These are phyloP conservation scores for Globisporangium irregulare DNA, from an alignment of 352 stramenopile species.

Conservation along the genomic window DNA sequence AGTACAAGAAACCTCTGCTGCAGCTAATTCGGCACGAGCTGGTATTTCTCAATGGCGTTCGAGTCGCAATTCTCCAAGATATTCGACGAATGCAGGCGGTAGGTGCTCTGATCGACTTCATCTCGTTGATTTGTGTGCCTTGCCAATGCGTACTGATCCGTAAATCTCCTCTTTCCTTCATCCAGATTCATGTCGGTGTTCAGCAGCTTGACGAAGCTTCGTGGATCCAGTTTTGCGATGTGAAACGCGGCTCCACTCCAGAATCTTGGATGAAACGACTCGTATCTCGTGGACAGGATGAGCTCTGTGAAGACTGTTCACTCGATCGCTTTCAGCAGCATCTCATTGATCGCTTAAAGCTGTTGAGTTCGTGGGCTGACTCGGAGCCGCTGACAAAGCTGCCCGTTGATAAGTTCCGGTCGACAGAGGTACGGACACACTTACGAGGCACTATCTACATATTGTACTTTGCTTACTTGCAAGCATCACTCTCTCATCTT, in stretches of 20 bases:
- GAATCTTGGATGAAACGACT: conserved; percentile 9
- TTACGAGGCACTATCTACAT: background rate
- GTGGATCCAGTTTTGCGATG: conserved; percentile 11
- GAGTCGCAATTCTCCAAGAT: conserved; percentile 18
- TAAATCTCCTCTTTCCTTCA: background rate
- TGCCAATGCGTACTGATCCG: conserved; percentile 3
- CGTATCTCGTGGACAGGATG: background rate
- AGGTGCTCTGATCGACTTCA: background rate
- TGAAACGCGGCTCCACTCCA: conserved; percentile 1
- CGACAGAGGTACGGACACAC: conserved; percentile 14
- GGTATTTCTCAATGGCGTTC: conserved; percentile 18
- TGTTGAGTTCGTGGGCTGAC: conserved; percentile 24
- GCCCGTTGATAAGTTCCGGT: conserved; percentile 40
- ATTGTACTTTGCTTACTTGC: background rate
- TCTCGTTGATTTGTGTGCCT: background rate
- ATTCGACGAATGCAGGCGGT: conserved; percentile 28
- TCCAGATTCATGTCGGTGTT: conserved; percentile 14
- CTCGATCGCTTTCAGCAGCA: conserved; percentile 35
- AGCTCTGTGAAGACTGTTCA: background rate
- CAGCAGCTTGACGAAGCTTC: conserved; percentile 8
- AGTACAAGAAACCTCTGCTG: conserved; percentile 28
- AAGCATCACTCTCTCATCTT: background rate
- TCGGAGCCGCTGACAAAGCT: conserved; percentile 25
- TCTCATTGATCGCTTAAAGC: conserved; percentile 34
- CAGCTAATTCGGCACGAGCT: conserved; percentile 27